Percentiles rank a stretch among this genome's conserved stretches.
Evolutionary conservation across 2,329 filamentous ascomycete genomes (phyloP).

Genomic region (Cordyceps cateniannulata): DNA sequence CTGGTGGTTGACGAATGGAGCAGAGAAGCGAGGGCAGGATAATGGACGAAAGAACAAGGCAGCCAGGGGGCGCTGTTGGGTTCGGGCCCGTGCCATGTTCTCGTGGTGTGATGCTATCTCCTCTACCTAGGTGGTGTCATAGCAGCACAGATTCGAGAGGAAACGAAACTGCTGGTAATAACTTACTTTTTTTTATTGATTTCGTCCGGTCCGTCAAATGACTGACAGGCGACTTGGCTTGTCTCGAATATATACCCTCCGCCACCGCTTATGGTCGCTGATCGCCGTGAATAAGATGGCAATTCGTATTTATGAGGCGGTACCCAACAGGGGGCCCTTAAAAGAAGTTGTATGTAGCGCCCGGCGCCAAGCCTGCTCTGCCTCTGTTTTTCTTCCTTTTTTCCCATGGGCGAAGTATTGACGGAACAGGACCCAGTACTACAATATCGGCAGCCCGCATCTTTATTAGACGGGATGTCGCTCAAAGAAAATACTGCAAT

Average conservation of each 20-base stretch:
- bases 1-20: not conserved
- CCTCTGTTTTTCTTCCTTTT: too few species aligned
- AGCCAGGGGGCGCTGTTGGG: not conserved
- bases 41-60: not conserved
- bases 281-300: not conserved
- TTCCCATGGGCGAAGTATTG: too few species aligned
- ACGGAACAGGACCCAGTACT: not conserved
- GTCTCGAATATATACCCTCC: not conserved
- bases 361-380: not conserved
- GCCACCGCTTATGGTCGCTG: not conserved
- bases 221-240: not conserved
- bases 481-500: not conserved
- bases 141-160: not conserved
- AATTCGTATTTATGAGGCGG: not conserved
- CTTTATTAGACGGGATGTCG: not conserved
- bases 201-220: not conserved
- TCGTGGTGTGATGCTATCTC: not conserved
- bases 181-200: not conserved
- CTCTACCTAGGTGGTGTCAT: not conserved
- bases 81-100: not conserved
- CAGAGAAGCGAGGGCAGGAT: not conserved
- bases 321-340: not conserved
- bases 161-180: not conserved
- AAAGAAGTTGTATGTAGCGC: not conserved
- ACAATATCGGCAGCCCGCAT: constrained; percentile 3